Evolutionary conservation across 306 rosid genomes (phyloP).

Genomic region (Prunus kanzakura): DNA sequence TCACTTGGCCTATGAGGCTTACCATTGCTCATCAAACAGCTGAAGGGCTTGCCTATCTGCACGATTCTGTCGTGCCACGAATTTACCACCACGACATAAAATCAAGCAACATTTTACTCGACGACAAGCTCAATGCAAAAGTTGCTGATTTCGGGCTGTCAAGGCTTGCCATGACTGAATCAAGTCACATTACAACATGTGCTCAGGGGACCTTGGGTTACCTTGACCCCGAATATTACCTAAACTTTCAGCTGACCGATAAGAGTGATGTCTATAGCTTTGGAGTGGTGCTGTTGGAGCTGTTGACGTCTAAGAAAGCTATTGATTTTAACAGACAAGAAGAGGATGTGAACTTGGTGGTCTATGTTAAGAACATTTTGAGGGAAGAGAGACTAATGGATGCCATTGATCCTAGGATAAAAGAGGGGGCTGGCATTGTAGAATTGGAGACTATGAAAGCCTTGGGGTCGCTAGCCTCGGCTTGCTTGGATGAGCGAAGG

Average conservation of each 20-base stretch:
- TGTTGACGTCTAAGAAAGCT: constrained; percentile 43
- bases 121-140: constrained; percentile 11
- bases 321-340: constrained; percentile 57
- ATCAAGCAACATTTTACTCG: constrained; percentile 24
- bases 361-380: constrained; percentile 40
- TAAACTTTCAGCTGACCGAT: constrained; percentile 20
- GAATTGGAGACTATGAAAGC: constrained; percentile 49
- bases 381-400: constrained; percentile 41
- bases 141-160: constrained; percentile 22
- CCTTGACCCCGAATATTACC: constrained; percentile 19
- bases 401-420: constrained; percentile 39
- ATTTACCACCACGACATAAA: constrained; percentile 24
- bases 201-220: constrained; percentile 21
- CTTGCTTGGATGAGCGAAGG: constrained; percentile 51
- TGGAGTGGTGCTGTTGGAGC: constrained; percentile 34
- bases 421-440: constrained; percentile 33
- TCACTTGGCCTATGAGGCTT: constrained; percentile 3
- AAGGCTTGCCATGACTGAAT: constrained; percentile 7
- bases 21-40: constrained; percentile 7
- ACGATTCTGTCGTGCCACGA: neutral
- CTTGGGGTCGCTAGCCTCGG: constrained; percentile 41
- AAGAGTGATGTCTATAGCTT: constrained; percentile 25
- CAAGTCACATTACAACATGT: constrained; percentile 22
- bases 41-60: constrained; percentile 21
- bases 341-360: constrained; percentile 55